A percentile compares a stretch with the other conserved stretches of the same genome.
These are phyloP conservation scores for Spiromastix sp. DNA, from an alignment of 2,329 filamentous ascomycete genomes.

Conservation along the genomic window DNA sequence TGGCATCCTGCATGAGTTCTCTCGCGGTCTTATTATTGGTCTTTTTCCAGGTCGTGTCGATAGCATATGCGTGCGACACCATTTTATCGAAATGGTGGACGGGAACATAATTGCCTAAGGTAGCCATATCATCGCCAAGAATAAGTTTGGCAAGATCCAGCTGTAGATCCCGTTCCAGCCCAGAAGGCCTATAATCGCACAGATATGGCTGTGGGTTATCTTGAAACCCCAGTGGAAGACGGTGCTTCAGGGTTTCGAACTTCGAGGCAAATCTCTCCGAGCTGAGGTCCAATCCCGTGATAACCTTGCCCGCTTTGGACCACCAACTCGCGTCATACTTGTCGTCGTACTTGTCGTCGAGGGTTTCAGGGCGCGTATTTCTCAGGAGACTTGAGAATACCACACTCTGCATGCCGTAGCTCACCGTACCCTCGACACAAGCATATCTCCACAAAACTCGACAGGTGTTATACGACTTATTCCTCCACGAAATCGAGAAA, in stretches of 20 bases:
- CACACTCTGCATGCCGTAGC: conserved; percentile 22
- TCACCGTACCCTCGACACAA: conserved; percentile 28
- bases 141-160: conserved; percentile 17
- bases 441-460: conserved; percentile 40
- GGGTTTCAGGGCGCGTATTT: conserved; percentile 13
- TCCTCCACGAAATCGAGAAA: conserved; percentile 32
- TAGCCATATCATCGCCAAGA: conserved; percentile 20
- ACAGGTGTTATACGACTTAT: conserved; percentile 30
- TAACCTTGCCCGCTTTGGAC: conserved; percentile 8
- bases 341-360: conserved; percentile 8
- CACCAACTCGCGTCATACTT: background rate
- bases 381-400: conserved; percentile 23
- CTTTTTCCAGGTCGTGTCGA: conserved; percentile 24
- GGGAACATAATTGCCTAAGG: conserved; percentile 16
- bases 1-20: too few species aligned
- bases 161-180: conserved; percentile 19
- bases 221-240: background rate
- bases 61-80: conserved; percentile 23
- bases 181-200: conserved; percentile 11
- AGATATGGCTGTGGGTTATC: conserved; percentile 12
- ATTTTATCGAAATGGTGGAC: conserved; percentile 19
- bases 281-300: conserved; percentile 10
- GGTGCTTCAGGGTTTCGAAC: conserved; percentile 4
- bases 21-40: too few species aligned
- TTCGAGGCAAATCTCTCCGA: conserved; percentile 10